phyloP scores from a whole-genome alignment of 2,329 filamentous ascomycete genomes.

The Tympanopsis confertula region DNA sequence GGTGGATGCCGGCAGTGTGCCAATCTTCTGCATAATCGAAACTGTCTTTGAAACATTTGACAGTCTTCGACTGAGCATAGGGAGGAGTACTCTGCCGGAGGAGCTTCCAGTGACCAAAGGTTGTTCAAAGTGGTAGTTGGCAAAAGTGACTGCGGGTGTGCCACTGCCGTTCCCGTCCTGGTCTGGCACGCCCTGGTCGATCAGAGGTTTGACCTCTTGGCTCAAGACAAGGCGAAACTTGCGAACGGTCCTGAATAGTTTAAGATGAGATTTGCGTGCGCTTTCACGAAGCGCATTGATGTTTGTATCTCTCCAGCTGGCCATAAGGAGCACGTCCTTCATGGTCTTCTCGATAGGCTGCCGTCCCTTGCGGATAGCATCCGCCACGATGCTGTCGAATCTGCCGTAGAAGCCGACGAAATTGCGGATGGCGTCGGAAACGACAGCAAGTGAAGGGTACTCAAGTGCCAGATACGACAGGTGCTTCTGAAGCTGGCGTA shows the following conservation, averaged over 20 bases:
- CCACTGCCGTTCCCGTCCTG: constrained; percentile 1
- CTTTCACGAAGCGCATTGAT: constrained; percentile 82
- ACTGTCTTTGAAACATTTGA: constrained; percentile 60
- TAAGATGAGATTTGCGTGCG: constrained; percentile 78
- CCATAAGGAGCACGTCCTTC: constrained; percentile 82
- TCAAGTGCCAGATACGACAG: constrained; percentile 49
- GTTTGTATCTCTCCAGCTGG: constrained; percentile 97
- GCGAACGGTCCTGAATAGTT: constrained; percentile 79
- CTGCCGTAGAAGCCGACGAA: constrained; percentile 67
- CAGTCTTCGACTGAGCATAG: constrained; percentile 46
- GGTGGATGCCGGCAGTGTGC: constrained; percentile 34
- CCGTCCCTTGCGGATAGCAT: constrained; percentile 57
- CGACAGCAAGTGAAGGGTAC: constrained; percentile 40
- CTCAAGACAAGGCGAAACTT: constrained; percentile 79
- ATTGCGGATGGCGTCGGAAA: constrained; percentile 59
- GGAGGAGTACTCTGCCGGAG: no score
- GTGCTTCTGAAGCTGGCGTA: constrained; percentile 55
- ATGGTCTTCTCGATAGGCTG: constrained; percentile 73
- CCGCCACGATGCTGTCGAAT: constrained; percentile 54
- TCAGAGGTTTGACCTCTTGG: constrained; percentile 59
- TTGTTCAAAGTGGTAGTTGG: constrained; percentile 2
- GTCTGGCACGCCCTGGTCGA: constrained; percentile 36
- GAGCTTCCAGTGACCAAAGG: constrained; percentile 11
- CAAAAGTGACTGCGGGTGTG: constrained; percentile 1
- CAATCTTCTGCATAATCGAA: constrained; percentile 60